Evolutionary conservation across 1,284 basidiomycete species (phyloP).

Genomic region (Cutaneotrichosporon mucoides): DNA sequence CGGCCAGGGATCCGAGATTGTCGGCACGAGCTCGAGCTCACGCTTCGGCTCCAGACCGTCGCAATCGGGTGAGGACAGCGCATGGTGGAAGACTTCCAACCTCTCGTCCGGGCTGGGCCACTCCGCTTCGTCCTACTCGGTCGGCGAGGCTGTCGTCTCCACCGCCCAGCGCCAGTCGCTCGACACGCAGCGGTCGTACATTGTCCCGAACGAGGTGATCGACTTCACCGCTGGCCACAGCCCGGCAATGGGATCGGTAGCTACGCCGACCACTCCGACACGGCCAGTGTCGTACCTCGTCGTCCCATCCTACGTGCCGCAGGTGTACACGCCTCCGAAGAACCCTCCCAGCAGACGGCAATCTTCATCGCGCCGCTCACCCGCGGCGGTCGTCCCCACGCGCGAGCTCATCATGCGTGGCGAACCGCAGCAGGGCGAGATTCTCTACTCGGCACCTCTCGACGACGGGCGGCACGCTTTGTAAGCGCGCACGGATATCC

Average conservation of each 20-base stretch:
- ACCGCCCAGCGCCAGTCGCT: constrained; percentile 40
- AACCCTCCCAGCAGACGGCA: neutral
- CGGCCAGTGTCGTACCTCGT: neutral
- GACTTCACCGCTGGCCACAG: constrained; percentile 5
- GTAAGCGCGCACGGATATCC: too few species aligned
- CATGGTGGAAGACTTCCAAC: constrained; percentile 1
- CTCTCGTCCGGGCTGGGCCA: neutral
- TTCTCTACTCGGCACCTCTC: neutral
- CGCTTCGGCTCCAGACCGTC: neutral
- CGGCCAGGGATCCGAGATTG: constrained; percentile 13
- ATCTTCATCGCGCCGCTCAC: constrained; percentile 11
- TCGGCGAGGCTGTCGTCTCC: constrained; percentile 30
- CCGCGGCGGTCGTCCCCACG: constrained; percentile 1
- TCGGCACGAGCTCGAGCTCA: neutral
- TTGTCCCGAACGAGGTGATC: constrained; percentile 19
- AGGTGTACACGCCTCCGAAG: constrained; percentile 4
- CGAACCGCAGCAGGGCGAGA: neutral
- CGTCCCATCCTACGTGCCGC: neutral
- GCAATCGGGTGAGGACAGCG: neutral
- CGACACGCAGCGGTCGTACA: constrained; percentile 33
- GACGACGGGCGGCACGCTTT: neutral
- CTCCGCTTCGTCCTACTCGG: neutral
- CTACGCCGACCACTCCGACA: constrained; percentile 1
- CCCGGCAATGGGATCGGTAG: neutral
- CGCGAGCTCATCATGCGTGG: constrained; percentile 11